Conservation (phyloP, 2,329 filamentous ascomycete genomes). For the Colletotrichum orchidophilum region DNA sequence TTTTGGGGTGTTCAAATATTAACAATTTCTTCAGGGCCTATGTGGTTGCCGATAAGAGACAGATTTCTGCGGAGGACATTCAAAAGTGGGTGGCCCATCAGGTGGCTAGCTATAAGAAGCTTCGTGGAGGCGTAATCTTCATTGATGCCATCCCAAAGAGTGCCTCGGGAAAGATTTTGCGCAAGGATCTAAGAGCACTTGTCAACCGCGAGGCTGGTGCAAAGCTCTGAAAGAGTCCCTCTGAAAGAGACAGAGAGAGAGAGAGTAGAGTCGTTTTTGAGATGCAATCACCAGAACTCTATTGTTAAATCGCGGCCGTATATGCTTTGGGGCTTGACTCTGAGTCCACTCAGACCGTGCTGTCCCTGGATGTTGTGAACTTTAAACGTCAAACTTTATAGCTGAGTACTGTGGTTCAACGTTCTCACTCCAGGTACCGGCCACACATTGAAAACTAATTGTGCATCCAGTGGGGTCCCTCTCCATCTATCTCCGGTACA, state of each 20-base stretch:
- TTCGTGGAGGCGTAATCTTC: conserved; percentile 77
- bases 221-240: conserved; percentile 9
- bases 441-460: too few relatives aligned
- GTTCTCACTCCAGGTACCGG: background rate
- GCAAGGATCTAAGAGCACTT: conserved; percentile 49
- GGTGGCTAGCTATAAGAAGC: conserved; percentile 68
- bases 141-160: conserved; percentile 78
- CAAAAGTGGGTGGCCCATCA: conserved; percentile 37
- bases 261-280: too few relatives aligned
- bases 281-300: too few relatives aligned
- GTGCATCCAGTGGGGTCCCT: too few relatives aligned
- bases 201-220: conserved; percentile 41
- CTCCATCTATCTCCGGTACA: too few relatives aligned
- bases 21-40: conserved; percentile 38
- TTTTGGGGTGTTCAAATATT: background rate
- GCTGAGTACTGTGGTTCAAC: too few relatives aligned
- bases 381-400: background rate
- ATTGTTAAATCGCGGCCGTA: background rate
- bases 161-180: conserved; percentile 60
- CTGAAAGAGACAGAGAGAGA: too few relatives aligned
- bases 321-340: background rate
- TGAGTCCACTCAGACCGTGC: background rate
- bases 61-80: conserved; percentile 41
- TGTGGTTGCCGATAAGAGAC: conserved; percentile 44
- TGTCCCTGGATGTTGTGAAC: background rate